A percentile compares a stretch with the other conserved stretches of the same genome.
These are phyloP conservation scores for Dendrothele bispora DNA, from an alignment of 768 basidiomycete species.

Conservation along the genomic window DNA sequence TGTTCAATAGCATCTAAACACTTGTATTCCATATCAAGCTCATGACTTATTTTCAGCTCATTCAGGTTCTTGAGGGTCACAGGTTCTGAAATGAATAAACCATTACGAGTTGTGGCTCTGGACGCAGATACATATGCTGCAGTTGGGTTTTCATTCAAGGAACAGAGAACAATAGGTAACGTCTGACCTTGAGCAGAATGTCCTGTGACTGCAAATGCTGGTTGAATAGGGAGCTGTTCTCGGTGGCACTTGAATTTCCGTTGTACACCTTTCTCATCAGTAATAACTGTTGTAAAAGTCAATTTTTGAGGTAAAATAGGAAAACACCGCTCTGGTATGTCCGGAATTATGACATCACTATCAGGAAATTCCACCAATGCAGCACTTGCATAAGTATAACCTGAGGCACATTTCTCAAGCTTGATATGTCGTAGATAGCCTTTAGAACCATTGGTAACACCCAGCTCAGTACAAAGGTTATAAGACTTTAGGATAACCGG, in stretches of 20 bases:
- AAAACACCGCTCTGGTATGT: not conserved
- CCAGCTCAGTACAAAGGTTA: not conserved
- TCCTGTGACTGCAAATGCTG: slow-evolving; percentile 28
- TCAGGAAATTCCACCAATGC: slow-evolving; percentile 1
- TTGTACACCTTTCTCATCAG: not conserved
- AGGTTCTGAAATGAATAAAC: slow-evolving; percentile 20
- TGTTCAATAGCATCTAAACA: not conserved
- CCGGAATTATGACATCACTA: not conserved
- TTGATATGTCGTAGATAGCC: not conserved
- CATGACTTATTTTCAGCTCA: slow-evolving; percentile 1
- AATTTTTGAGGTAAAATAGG: slow-evolving; percentile 25
- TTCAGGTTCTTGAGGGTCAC: slow-evolving; percentile 23
- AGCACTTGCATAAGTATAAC: not conserved
- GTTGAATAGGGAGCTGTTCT: slow-evolving; percentile 23
- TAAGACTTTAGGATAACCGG: not conserved
- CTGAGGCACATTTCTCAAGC: not conserved
- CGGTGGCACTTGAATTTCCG: not conserved
- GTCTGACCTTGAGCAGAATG: no score
- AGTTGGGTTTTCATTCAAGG: slow-evolving; percentile 21
- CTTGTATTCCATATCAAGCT: not conserved
- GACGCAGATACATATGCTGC: slow-evolving; percentile 31
- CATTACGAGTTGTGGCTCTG: slow-evolving; percentile 12
- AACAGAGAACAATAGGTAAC: slow-evolving; percentile 16
- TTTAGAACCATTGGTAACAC: slow-evolving; percentile 27
- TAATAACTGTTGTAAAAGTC: slow-evolving; percentile 1